Evolutionary conservation across 805 yeast species (phyloP), one percentile per base, ranked within the genome.

Genomic region (Wickerhamiella vanderwaltii): DNA sequence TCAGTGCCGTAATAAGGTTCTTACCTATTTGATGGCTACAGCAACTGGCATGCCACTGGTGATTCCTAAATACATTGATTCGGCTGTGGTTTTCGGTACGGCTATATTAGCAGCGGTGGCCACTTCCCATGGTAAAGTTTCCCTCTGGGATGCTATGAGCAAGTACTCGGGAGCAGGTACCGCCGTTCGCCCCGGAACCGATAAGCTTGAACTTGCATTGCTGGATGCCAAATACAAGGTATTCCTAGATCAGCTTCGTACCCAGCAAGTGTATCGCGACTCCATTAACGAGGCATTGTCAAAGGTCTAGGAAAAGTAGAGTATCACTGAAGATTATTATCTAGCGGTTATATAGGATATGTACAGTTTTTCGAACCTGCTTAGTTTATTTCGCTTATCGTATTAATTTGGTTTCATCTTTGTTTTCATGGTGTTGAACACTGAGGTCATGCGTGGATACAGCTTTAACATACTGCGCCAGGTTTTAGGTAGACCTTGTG

Each of bases 21-120:
- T 91, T 47, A 86, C 91, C 78, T 72, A 93, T 63, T 64, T 91
- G 46, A 71, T 91, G 59, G 94, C 96, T 1, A 93, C 88, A 53
- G 82, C 94, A 56, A 85, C 95, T 0, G 93, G 93, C 4, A 67
- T 80, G 63, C 95, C 96, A 13, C 77, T 91, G 45, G 74, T 91
- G 37, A 84, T 88, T 48, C 98, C 98, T 37, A 72, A 88, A 54
- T 87, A 91, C 61, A 86, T 88, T 53, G 97, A 88, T 57, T 91
- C 96, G 1, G 94, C 96, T 2, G 98, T 91, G 29, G 97, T 91
- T 2, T 82, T 88, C 57, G 98, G 98, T 18, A 73, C 95, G 3
- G 97, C 98, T 0, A 66, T 91, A 57, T 68, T 91, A 47, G 98
- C 97, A 29, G 96, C 97, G 1, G 85, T 78, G 47, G 97, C 97